These are phyloP conservation scores for Ramalina intermedia DNA, from an alignment of 495 filamentous ascomycete species.

Conservation along the genomic window DNA sequence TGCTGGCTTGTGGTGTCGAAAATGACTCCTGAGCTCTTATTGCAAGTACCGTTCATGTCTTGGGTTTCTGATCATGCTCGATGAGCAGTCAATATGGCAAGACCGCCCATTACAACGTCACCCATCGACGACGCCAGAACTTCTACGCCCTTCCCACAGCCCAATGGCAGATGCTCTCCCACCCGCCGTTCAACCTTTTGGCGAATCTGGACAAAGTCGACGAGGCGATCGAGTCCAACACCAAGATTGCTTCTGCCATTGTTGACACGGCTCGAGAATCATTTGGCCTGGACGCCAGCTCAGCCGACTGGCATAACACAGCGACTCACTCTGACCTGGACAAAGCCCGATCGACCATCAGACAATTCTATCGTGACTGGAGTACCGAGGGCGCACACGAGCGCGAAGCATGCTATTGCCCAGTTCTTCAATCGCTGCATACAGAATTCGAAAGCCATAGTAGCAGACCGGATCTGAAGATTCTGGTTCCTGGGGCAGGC, in stretches of 20 bases:
- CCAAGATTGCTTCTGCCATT: constrained; percentile 67
- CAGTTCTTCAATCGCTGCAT: constrained; percentile 49
- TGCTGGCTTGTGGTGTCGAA: neutral
- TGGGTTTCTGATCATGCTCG: neutral
- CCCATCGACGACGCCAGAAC: constrained; percentile 72
- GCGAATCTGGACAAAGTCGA: constrained; percentile 64
- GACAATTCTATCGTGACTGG: constrained; percentile 96
- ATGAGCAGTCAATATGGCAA: constrained; percentile 62
- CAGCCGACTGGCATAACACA: constrained; percentile 41
- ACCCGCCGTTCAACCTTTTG: constrained; percentile 68
- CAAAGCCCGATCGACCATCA: constrained; percentile 78
- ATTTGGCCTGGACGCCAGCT: constrained; percentile 39
- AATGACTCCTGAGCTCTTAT: constrained; percentile 1
- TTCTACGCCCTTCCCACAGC: constrained; percentile 80
- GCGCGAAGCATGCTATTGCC: constrained; percentile 58
- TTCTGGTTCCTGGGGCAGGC: constrained; percentile 83
- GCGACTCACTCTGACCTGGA: constrained; percentile 61
- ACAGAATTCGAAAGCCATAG: constrained; percentile 32
- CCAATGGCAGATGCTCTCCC: constrained; percentile 69
- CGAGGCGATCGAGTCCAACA: constrained; percentile 77
- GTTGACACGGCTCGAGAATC: constrained; percentile 47
- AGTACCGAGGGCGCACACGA: constrained; percentile 61
- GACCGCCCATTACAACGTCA: constrained; percentile 69
- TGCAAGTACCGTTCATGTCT: constrained; percentile 5
- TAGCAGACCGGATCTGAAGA: constrained; percentile 29